Conservation (phyloP, 2,329 filamentous ascomycete genomes). For the Pseudogymnoascus verrucosus region DNA sequence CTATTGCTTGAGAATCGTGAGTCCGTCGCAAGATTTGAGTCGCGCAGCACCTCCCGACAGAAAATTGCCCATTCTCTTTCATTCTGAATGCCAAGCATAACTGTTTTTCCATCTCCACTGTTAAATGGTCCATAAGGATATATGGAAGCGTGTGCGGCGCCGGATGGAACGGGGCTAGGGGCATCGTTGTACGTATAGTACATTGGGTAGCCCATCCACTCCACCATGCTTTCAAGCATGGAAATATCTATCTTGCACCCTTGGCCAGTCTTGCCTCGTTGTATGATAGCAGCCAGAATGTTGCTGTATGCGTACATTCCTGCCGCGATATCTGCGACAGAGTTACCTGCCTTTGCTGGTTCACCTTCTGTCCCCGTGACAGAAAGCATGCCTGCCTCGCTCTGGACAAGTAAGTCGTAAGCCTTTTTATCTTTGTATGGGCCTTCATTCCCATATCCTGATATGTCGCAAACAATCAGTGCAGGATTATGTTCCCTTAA, state of each 20-base stretch:
- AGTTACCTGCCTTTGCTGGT: constrained; percentile 44
- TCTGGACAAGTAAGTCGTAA: constrained; percentile 47
- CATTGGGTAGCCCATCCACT: constrained; percentile 51
- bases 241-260: constrained; percentile 46
- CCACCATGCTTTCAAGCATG: constrained; percentile 50
- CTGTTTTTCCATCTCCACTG: constrained; percentile 38
- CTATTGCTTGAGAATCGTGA: constrained; percentile 40
- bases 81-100: constrained; percentile 51
- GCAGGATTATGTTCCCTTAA: constrained; percentile 34
- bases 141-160: constrained; percentile 46
- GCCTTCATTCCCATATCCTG: constrained; percentile 43
- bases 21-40: constrained; percentile 36
- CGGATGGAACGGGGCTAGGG: constrained; percentile 35
- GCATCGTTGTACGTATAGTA: constrained; percentile 44
- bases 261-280: constrained; percentile 39
- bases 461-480: constrained; percentile 47
- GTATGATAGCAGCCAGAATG: constrained; percentile 42
- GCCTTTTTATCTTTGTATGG: constrained; percentile 48
- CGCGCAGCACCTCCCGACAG: constrained; percentile 37
- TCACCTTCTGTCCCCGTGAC: constrained; percentile 39
- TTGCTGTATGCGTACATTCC: constrained; percentile 45
- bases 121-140: constrained; percentile 50
- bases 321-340: constrained; percentile 46
- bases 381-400: constrained; percentile 44
- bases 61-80: constrained; percentile 47